Conservation (phyloP, 495 filamentous ascomycete genomes). For the Penicillium chermesinum region DNA sequence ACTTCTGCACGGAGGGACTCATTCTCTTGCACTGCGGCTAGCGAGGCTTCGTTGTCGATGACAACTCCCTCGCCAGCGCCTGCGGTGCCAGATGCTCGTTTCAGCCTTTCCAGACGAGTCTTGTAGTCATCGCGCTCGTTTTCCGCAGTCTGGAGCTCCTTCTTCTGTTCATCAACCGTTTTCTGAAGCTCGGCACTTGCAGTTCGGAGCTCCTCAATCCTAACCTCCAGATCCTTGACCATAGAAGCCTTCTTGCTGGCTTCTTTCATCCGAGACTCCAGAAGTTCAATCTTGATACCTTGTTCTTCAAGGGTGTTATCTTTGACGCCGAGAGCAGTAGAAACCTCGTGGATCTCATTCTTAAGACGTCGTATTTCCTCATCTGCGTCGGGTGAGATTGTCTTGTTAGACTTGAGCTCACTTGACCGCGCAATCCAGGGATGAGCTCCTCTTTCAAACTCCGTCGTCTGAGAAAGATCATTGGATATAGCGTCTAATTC, state of each 20-base stretch:
- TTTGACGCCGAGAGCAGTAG: constrained; percentile 67
- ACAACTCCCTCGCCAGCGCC: constrained; percentile 44
- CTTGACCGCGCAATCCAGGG: constrained; percentile 83
- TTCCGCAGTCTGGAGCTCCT: constrained; percentile 49
- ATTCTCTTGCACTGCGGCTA: constrained; percentile 67
- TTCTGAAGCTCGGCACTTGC: constrained; percentile 30
- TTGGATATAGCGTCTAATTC: constrained; percentile 67
- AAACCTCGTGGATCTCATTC: constrained; percentile 63
- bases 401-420: constrained; percentile 72
- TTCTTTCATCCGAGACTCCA: constrained; percentile 52
- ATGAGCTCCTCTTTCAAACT: constrained; percentile 70
- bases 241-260: constrained; percentile 46
- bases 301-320: constrained; percentile 92
- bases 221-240: constrained; percentile 48
- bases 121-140: constrained; percentile 69
- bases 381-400: constrained; percentile 72
- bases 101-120: constrained; percentile 57
- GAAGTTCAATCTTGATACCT: constrained; percentile 56
- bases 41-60: constrained; percentile 39
- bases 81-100: constrained; percentile 44
- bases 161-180: constrained; percentile 34
- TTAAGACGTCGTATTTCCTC: constrained; percentile 69
- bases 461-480: constrained; percentile 72
- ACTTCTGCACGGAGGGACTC: constrained; percentile 68
- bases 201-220: constrained; percentile 58